A percentile compares a stretch with the other conserved stretches of the same genome.
Evolutionary conservation across 2,329 filamentous ascomycete genomes (phyloP).

Genomic region (Balansia obtecta): DNA sequence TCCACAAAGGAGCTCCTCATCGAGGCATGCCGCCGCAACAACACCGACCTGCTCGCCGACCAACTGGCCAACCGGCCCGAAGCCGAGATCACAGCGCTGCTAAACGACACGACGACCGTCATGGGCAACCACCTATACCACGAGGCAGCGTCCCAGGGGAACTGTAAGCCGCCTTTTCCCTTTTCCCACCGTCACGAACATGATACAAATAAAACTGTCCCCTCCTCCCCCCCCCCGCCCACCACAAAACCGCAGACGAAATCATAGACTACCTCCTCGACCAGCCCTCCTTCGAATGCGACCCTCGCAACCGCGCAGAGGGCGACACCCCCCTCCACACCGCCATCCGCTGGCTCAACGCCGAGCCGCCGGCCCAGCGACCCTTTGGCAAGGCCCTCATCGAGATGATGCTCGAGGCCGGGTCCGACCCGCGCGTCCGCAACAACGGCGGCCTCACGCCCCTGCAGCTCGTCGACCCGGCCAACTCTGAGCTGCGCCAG

Average conservation of each 20-base stretch:
- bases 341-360: constrained; percentile 66
- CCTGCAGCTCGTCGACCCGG: constrained; percentile 59
- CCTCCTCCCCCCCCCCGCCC: too few relatives aligned
- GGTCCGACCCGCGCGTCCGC: constrained; percentile 41
- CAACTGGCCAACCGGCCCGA: constrained; percentile 52
- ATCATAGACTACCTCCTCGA: constrained; percentile 73
- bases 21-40: constrained; percentile 88
- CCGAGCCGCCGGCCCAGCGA: constrained; percentile 48
- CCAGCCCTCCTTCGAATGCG: constrained; percentile 75
- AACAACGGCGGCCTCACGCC: constrained; percentile 67
- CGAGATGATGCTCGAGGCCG: constrained; percentile 73
- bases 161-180: constrained; percentile 66
- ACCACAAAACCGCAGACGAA: too few relatives aligned
- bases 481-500: constrained; percentile 47
- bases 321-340: constrained; percentile 71
- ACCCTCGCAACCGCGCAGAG: constrained; percentile 58
- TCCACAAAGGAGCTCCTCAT: constrained; percentile 75
- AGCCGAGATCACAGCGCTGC: constrained; percentile 57
- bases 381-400: constrained; percentile 54
- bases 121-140: constrained; percentile 85
- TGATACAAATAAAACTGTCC: too few relatives aligned
- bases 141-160: constrained; percentile 73
- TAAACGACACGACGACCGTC: constrained; percentile 77
- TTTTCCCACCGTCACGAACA: too few relatives aligned
- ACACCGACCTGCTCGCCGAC: constrained; percentile 70